A percentile compares a stretch with the other conserved stretches of the same genome.
Conservation (phyloP, 345 rosid genomes). For the Eucalyptus erythrocorys region DNA sequence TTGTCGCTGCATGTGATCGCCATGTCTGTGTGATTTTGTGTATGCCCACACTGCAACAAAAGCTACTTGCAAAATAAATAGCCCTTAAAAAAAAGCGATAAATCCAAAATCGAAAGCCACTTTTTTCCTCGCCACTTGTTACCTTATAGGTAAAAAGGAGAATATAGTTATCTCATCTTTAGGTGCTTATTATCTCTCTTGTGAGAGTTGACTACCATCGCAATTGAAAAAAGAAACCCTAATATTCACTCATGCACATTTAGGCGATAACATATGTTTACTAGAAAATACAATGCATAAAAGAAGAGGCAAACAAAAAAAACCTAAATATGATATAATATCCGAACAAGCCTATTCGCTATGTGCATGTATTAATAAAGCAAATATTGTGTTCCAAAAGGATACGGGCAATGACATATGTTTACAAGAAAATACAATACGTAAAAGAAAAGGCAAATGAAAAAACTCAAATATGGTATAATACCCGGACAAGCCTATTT, state of each 20-base stretch:
- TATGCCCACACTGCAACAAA: not conserved
- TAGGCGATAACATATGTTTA: not conserved
- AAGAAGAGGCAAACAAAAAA: not conserved
- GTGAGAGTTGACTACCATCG: not conserved
- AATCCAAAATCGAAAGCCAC: not conserved
- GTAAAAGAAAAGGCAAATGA: not conserved
- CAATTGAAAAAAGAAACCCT: not conserved
- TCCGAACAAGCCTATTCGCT: not conserved
- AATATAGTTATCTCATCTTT: not conserved
- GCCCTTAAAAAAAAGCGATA: not conserved
- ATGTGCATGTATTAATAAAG: not conserved
- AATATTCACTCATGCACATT: not conserved
- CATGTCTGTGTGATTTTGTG: not conserved
- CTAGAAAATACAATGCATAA: not conserved
- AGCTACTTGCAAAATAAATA: not conserved
- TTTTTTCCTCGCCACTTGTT: not conserved
- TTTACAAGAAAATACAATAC: not conserved
- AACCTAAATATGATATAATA: not conserved
- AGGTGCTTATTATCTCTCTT: not conserved
- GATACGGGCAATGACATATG: not conserved
- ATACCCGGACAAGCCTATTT: not conserved
- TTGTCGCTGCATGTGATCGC: slow-evolving; percentile 8
- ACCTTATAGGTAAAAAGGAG: not conserved
- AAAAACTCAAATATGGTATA: not conserved
- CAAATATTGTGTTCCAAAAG: not conserved